Evolutionary conservation across 2,329 filamentous ascomycete genomes (phyloP), one percentile per base, ranked within the genome.

Genomic region (Cytospora piceae): DNA sequence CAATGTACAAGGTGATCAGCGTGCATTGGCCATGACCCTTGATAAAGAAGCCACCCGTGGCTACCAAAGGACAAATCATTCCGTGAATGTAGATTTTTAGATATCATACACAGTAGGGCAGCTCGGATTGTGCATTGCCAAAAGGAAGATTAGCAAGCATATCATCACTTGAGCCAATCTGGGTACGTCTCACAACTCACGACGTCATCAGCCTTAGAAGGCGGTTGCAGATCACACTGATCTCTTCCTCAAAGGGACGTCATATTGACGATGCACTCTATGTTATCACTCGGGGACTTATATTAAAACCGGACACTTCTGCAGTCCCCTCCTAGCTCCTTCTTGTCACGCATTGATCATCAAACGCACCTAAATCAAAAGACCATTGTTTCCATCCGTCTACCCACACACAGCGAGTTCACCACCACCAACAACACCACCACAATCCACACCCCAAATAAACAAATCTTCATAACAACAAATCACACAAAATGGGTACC

Each of bases 401-500:
- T 20, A 42, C 6, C 7, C 42, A 8, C 11, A 4, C 11, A 4
- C 14, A 24, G 1, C n/a, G 11, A 24, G 8, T 14, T 11, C 17
- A 46, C n/a, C 42, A 14, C 20, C 22, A 49, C 11, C 46, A 49
- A 49, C n/a, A 22, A 4, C n/a, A 49, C 4, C n/a, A 22, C 46
- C 39, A 42, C 39, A 2, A 20, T 34, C 12, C 53, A 31, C 24
- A 39, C 24, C 17, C 24, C 3, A 32, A 20, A 14, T n/a, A 49
- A 22, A 22, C 39, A 58, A 17, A 52, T 1, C 4, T 24, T 51
- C 32, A 9, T n/a, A 8, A 31, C 24, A 20, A 20, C 34, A 15
- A 37, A 51, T 34, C 15, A 1, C 3, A 31, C 67, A 70, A n/a
- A 15, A 76, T 75, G 74, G 71, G 8, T 11, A 49, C n/a, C 46